Evolutionary conservation across 805 yeast genomes (phyloP), one percentile per base, ranked within the genome.

Genomic region (Priceomyces fermenticarens): DNA sequence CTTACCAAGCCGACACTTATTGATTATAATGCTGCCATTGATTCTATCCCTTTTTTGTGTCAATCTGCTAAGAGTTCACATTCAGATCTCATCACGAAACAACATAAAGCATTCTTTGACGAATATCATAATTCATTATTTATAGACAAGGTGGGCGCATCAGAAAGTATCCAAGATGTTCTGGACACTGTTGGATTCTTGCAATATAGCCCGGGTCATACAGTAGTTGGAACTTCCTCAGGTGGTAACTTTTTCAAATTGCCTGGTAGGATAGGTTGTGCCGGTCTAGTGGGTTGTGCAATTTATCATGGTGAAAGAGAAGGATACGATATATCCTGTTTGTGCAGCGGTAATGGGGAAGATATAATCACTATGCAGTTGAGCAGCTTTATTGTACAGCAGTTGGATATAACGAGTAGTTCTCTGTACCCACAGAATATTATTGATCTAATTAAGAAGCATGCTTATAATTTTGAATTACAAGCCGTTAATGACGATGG

Each of bases 271-370:
- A 57, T 76, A 2, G 80, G 83, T 6, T 77, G 81, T 57, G 79
- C 82, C 9, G 80, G 75, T 0, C 45, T 76, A 1, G 50, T 66
- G 2, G 83, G 83, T 1, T 58, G 75, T 1, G 75, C 75, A 1
- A 55, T 67, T 12, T 75, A 57, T 39, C 51, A 44, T 31, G 41
- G 37, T 10, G 37, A 28, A 3, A 36, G 39, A 10, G 52, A 53
- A 0, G 51, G 43, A 4, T 37, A 42, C 28, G 58, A 57, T n/a
- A 48, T 71, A 1, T 48, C 61, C 29, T 60, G 67, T 34, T 52
- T 54, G 58, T 73, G 81, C 53, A 71, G 79, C 30, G 83, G 83
- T 3, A 75, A 73, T 49, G 83, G 83, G 2, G 83, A 78, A 47
- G 78, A 76, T 41, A 77, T 78, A 28, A 60, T 76, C 3, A 55